Conservation (phyloP, 371 early-diverging fungal species). For the Syncephalastrum racemosum region DNA sequence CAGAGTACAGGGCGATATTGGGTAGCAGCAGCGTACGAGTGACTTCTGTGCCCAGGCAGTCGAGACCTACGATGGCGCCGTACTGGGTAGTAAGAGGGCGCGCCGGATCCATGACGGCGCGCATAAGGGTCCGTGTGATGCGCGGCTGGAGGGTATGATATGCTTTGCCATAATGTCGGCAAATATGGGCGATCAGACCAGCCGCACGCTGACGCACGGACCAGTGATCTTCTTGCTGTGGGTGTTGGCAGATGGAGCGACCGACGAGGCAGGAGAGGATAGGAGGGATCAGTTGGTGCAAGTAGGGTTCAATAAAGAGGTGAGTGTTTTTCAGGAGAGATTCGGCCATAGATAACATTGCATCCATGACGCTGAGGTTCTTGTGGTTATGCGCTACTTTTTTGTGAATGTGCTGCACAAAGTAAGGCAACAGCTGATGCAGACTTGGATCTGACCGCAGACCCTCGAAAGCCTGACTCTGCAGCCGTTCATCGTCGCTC, state of each 20-base stretch:
- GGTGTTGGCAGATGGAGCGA: constrained; percentile 73
- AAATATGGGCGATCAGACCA: constrained; percentile 68
- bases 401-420: constrained; percentile 94
- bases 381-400: constrained; percentile 78
- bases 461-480: constrained; percentile 84
- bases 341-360: constrained; percentile 82
- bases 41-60: constrained; percentile 77
- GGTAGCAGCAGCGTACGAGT: constrained; percentile 75
- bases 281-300: constrained; percentile 97
- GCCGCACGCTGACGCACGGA: constrained; percentile 80
- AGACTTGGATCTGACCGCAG: constrained; percentile 93
- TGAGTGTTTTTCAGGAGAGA: constrained; percentile 89
- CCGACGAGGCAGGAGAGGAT: constrained; percentile 95
- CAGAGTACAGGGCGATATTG: constrained; percentile 68
- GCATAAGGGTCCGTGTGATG: constrained; percentile 83
- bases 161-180: constrained; percentile 67
- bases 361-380: constrained; percentile 65
- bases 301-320: constrained; percentile 97
- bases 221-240: constrained; percentile 78
- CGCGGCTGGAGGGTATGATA: constrained; percentile 90
- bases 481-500: constrained; percentile 70
- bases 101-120: constrained; percentile 85
- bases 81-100: constrained; percentile 84
- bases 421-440: constrained; percentile 98
- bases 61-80: constrained; percentile 86